Evolutionary conservation across 2,329 filamentous ascomycete genomes (phyloP), one percentile per base, ranked within the genome.

Genomic region (Aspergillus sp.): DNA sequence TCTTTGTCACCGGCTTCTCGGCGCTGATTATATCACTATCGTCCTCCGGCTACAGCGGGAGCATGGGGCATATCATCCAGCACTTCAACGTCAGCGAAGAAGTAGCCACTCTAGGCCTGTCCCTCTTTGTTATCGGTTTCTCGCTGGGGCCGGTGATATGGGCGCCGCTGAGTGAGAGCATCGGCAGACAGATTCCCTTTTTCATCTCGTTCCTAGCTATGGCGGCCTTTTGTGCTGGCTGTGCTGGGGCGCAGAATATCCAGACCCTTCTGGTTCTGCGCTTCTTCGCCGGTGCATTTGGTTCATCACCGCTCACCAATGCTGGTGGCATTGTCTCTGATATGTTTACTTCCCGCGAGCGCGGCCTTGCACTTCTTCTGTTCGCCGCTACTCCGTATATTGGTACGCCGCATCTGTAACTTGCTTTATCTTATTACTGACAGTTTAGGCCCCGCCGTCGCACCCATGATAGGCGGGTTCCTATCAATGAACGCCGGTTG

Each of bases 381-480:
- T 91, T 90, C 65, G 84, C 87, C 4, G 80, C 85, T 15, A 85
- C 87, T 7, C 87, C 87, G 1, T 89, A 31, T 31, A 7, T 17
- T 4, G 8, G 6, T 21, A 21, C 19, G 19, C 3, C 19, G 19
- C 19, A 1, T 21, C 19, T 21, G 19, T 21, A 21, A 21, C 19
- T 19, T 21, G 19, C 19, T 21, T 21, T 21, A 21, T 21, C 19
- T 21, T 21, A 21, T 12, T 23, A 17, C 56, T 59, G 54, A 59
- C 39, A n/a, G 27, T 33, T 1, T 21, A 62, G 64, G 87, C 1
- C 86, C 88, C 0, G 82, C 74, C 55, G 84, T 76, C 68, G 86
- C 88, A 0, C 89, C 89, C 1, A 85, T 90, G 46, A 82, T 83
- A 6, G 86, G 86, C 61, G 87, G 87, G 2, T 91, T 90, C 70